phyloP scores from a whole-genome alignment of 257 asterid species.

The Oldenlandia corymbosa region DNA sequence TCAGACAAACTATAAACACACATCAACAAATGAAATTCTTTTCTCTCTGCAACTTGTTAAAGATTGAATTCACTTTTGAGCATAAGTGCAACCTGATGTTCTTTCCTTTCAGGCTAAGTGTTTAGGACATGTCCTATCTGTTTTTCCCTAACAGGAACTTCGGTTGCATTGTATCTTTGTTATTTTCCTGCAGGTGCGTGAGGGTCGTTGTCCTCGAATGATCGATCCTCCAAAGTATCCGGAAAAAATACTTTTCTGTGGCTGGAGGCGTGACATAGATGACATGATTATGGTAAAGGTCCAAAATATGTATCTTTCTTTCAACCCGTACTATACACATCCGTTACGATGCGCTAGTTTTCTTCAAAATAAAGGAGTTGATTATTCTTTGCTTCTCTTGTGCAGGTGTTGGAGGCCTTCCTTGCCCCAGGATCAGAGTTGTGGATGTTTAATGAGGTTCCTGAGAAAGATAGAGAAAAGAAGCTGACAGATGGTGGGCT shows the following conservation, averaged over 20 bases:
- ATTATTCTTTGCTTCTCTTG: constrained; percentile 6
- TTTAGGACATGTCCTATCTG: background rate
- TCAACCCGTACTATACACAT: too few species aligned
- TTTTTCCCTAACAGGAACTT: background rate
- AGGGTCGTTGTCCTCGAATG: constrained; percentile 58
- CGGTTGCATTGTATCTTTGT: background rate
- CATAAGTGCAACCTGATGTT: background rate
- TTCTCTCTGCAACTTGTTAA: too few species aligned
- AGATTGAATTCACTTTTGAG: too few species aligned
- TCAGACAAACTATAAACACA: background rate
- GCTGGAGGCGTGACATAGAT: constrained; percentile 98
- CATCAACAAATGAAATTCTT: background rate
- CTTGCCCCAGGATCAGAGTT: constrained; percentile 82
- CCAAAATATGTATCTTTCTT: background rate
- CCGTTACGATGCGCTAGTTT: too few species aligned
- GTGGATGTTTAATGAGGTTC: constrained; percentile 96
- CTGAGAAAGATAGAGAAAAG: constrained; percentile 64
- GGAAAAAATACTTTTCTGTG: constrained; percentile 82
- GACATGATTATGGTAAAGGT: constrained; percentile 87
- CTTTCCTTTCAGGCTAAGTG: background rate
- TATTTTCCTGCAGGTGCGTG: constrained; percentile 48
- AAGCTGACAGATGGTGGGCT: constrained; percentile 93
- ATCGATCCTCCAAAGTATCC: constrained; percentile 88
- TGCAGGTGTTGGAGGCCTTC: constrained; percentile 83
- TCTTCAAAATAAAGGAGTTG: background rate